Conservation (phyloP, 495 filamentous ascomycete genomes). For the Penicillium soppii region DNA sequence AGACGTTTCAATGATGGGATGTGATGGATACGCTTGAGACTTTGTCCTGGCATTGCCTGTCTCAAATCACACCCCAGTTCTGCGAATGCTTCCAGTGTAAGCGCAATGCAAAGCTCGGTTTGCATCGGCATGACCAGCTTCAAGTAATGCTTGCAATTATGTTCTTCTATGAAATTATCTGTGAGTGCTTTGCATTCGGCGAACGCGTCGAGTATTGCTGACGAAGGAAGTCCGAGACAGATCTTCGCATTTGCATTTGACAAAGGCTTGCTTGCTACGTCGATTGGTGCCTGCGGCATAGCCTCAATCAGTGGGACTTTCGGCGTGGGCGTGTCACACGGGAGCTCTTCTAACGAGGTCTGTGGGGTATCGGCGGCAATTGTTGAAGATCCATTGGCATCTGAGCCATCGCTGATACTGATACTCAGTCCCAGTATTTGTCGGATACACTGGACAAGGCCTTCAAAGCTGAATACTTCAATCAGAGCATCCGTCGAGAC, state of each 20-base stretch:
- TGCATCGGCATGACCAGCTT: background rate
- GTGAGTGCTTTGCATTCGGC: background rate
- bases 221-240: background rate
- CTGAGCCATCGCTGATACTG: background rate
- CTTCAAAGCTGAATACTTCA: constrained; percentile 17
- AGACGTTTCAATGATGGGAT: background rate
- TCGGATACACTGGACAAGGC: background rate
- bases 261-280: background rate
- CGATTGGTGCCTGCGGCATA: background rate
- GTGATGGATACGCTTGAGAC: background rate
- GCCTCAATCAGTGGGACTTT: background rate
- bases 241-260: background rate
- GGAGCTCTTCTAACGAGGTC: background rate
- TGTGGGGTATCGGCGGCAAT: background rate
- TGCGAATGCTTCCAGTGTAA: background rate
- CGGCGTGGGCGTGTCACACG: background rate
- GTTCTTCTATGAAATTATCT: background rate
- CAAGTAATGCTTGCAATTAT: background rate
- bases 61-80: background rate
- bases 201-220: background rate
- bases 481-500: constrained; percentile 24
- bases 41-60: background rate
- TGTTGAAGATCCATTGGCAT: background rate
- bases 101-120: background rate
- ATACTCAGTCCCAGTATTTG: background rate